These are phyloP conservation scores for Aaosphaeria pasadenensis DNA, from an alignment of 2,329 filamentous ascomycete species.

Conservation along the genomic window DNA sequence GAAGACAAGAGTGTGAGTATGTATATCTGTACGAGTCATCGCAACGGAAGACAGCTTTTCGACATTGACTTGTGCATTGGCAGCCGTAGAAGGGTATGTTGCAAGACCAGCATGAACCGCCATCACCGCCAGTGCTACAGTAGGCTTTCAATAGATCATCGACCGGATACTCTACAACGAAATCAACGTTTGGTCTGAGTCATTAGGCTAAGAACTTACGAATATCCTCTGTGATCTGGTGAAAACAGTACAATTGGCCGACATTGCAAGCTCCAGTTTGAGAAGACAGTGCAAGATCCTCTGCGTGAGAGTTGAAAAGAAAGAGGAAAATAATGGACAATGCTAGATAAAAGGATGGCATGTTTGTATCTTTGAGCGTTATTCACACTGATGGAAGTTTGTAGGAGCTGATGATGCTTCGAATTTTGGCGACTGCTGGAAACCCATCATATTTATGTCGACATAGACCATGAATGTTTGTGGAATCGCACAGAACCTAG, in stretches of 20 bases:
- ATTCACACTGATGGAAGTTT: too few relatives aligned
- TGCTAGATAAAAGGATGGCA: too few relatives aligned
- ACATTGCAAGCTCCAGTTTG: background rate
- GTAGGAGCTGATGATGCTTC: too few relatives aligned
- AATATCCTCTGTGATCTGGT: background rate
- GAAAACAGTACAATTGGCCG: background rate
- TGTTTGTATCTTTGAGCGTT: too few relatives aligned
- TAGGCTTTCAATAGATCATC: background rate
- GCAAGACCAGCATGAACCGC: background rate
- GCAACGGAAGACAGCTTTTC: background rate
- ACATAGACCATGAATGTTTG: too few relatives aligned
- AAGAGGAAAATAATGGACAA: too few relatives aligned
- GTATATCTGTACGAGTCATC: background rate
- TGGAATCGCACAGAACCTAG: too few relatives aligned
- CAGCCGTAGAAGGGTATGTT: background rate
- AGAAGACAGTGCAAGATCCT: background rate
- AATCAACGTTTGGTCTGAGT: background rate
- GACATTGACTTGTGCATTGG: background rate
- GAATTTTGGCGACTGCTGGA: too few relatives aligned
- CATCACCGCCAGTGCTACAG: background rate
- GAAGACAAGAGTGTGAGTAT: background rate
- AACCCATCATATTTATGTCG: too few relatives aligned
- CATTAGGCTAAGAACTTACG: background rate
- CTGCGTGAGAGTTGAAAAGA: too few relatives aligned
- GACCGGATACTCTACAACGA: background rate